Evolutionary conservation across 345 rosid species (phyloP).

Genomic region (Psidium guajava): DNA sequence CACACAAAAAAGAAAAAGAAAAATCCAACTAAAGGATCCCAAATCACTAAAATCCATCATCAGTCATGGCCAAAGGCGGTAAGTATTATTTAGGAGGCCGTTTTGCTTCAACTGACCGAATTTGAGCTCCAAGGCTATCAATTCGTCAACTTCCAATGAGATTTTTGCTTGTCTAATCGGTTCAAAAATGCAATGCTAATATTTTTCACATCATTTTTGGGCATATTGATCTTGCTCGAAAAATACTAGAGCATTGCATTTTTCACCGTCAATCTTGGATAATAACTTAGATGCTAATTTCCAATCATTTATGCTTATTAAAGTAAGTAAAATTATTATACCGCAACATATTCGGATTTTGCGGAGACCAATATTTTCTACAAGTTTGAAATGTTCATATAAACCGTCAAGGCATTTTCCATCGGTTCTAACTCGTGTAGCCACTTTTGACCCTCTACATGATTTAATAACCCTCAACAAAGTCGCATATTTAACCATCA

Average conservation of each 20-base stretch:
- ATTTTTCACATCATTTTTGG: not conserved
- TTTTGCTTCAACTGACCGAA: too few relatives aligned
- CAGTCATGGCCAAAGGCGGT: too few relatives aligned
- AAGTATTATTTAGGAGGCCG: too few relatives aligned
- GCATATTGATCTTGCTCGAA: not conserved
- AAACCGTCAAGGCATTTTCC: not conserved
- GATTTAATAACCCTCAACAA: not conserved
- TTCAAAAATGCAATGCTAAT: too few relatives aligned
- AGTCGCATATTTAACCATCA: not conserved
- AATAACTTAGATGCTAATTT: not conserved
- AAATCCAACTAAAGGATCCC: too few relatives aligned
- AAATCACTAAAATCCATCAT: too few relatives aligned
- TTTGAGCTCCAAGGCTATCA: too few relatives aligned
- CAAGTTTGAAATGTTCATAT: not conserved
- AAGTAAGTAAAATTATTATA: not conserved
- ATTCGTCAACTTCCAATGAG: too few relatives aligned
- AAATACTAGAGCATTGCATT: not conserved
- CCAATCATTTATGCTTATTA: not conserved
- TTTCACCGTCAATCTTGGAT: not conserved
- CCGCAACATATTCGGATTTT: rapidly evolving
- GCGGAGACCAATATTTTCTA: not conserved
- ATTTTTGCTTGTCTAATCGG: too few relatives aligned
- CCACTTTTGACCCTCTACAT: not conserved
- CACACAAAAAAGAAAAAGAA: too few relatives aligned
- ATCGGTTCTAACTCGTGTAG: not conserved